Conservation (phyloP, 2,329 filamentous ascomycete genomes). For the Lojkania enalia region DNA sequence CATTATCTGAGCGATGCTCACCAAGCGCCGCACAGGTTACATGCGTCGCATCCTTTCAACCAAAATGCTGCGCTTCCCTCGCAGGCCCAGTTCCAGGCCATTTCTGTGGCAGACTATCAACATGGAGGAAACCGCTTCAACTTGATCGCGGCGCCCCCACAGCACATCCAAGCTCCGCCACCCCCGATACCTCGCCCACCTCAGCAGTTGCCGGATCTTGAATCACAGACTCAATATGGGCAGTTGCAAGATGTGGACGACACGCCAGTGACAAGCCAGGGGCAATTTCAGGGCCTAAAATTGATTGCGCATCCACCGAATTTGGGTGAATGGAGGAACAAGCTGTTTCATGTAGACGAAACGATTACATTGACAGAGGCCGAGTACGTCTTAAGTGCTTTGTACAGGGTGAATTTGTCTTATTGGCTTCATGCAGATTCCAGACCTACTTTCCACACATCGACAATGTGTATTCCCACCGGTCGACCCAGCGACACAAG, state of each 20-base stretch:
- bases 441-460: conserved; percentile 82
- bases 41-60: conserved; percentile 39
- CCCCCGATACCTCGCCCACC: conserved; percentile 15
- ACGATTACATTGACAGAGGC: conserved; percentile 73
- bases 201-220: conserved; percentile 9
- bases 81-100: conserved; percentile 25
- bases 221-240: conserved; percentile 14
- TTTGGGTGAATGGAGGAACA: conserved; percentile 69
- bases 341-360: conserved; percentile 74
- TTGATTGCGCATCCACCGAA: conserved; percentile 69
- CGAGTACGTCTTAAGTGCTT: conserved; percentile 60
- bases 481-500: conserved; percentile 79
- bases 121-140: conserved; percentile 31
- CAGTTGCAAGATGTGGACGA: conserved; percentile 24
- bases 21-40: conserved; percentile 27
- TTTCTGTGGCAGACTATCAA: conserved; percentile 23
- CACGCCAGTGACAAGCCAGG: conserved; percentile 51
- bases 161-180: conserved; percentile 20
- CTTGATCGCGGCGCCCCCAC: conserved; percentile 23
- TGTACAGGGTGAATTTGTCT: too few species aligned
- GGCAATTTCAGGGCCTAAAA: conserved; percentile 57
- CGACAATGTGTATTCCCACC: conserved; percentile 83
- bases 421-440: conserved; percentile 61
- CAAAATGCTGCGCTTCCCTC: conserved; percentile 30
- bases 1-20: conserved; percentile 24